Percentiles rank a stretch among this genome's conserved stretches.
Conservation (phyloP, 495 filamentous ascomycete species). For the Podospora pseudopauciseta region DNA sequence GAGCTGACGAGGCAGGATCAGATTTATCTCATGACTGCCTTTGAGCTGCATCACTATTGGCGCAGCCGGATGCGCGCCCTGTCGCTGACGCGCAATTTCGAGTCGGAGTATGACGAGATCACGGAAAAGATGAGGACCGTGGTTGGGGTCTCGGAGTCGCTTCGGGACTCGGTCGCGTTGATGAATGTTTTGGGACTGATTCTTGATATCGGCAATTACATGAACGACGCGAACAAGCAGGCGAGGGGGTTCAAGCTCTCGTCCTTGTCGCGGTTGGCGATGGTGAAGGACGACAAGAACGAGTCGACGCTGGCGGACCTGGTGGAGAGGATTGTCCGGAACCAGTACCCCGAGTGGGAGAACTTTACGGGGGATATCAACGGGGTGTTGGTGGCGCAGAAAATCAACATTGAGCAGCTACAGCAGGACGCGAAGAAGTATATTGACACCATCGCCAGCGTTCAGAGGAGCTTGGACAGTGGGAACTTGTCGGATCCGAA, state of each 20-base stretch:
- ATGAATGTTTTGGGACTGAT: conserved; percentile 97
- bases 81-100: conserved; percentile 76
- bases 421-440: conserved; percentile 87
- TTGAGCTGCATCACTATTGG: conserved; percentile 97
- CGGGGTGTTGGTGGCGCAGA: conserved; percentile 78
- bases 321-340: conserved; percentile 94
- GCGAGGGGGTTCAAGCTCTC: conserved; percentile 96
- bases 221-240: conserved; percentile 99
- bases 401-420: conserved; percentile 91
- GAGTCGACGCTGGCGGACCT: conserved; percentile 93
- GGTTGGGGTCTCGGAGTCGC: conserved; percentile 78
- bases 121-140: conserved; percentile 76
- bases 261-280: conserved; percentile 87
- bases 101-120: conserved; percentile 88
- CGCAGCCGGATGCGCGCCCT: conserved; percentile 94
- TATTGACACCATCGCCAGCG: conserved; percentile 89
- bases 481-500: conserved; percentile 94
- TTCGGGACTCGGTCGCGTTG: conserved; percentile 83
- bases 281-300: conserved; percentile 99
- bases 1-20: conserved; percentile 94
- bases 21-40: conserved; percentile 89
- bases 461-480: conserved; percentile 84
- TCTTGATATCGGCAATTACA: conserved; percentile 97
- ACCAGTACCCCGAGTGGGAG: conserved; percentile 95
- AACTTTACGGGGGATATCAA: conserved; percentile 79